phyloP scores from a whole-genome alignment of 176 grass and related monocot species.

The Chrysopogon serrulatus region DNA sequence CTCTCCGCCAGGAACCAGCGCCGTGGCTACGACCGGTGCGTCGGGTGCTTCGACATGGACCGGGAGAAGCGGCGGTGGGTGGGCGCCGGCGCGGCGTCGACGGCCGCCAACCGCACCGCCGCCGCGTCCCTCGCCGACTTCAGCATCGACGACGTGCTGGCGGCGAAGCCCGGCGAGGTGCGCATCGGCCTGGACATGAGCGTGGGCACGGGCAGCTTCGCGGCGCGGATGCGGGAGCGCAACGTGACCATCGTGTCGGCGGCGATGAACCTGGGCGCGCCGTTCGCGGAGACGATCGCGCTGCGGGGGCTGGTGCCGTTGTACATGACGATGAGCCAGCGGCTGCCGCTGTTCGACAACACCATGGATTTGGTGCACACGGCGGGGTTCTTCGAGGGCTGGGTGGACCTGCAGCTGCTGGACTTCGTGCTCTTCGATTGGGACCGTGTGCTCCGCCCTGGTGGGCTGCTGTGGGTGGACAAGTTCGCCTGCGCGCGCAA shows the following conservation, averaged over 20 bases:
- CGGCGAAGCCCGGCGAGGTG: slow-evolving; percentile 68
- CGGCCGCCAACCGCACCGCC: neutral
- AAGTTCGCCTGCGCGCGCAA: slow-evolving; percentile 72
- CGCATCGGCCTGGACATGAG: slow-evolving; percentile 75
- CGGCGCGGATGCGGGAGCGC: slow-evolving; percentile 74
- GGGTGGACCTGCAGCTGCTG: slow-evolving; percentile 81
- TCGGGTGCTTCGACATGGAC: slow-evolving; percentile 88
- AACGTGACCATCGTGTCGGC: slow-evolving; percentile 60
- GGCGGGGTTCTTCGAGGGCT: slow-evolving; percentile 58
- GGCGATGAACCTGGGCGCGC: slow-evolving; percentile 72
- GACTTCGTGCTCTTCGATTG: slow-evolving; percentile 97
- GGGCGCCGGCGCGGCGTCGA: too few species aligned
- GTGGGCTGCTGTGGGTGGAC: slow-evolving; percentile 85
- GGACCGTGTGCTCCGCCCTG: slow-evolving; percentile 84
- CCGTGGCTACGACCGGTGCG: slow-evolving; percentile 58
- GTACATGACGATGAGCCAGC: slow-evolving; percentile 60
- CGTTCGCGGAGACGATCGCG: slow-evolving; percentile 81
- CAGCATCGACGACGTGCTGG: slow-evolving; percentile 63
- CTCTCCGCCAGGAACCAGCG: slow-evolving; percentile 57
- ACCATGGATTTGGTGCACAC: slow-evolving; percentile 91
- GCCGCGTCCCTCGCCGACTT: slow-evolving; percentile 44
- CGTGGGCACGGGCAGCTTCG: slow-evolving; percentile 79
- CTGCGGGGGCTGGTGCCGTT: slow-evolving; percentile 73
- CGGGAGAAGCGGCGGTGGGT: slow-evolving; percentile 65
- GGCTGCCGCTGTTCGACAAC: slow-evolving; percentile 92